Conservation (phyloP, 108 stramenopile genomes). For the Fistulifera solaris region DNA sequence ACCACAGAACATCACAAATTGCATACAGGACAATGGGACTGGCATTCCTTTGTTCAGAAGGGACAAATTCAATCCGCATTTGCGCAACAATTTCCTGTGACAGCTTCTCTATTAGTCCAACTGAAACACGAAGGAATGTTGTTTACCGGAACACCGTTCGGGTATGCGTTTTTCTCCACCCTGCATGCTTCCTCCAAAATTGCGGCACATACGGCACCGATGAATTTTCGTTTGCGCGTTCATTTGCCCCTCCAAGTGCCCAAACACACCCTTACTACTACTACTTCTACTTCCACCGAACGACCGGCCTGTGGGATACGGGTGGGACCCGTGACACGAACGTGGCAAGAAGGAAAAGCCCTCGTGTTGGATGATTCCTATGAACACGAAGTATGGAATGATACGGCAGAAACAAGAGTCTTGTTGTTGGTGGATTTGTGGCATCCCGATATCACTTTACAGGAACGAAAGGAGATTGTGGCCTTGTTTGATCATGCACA, state of each 20-base stretch:
- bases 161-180: constrained; percentile 84
- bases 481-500: constrained; percentile 65
- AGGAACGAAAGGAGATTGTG: constrained; percentile 56
- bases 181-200: constrained; percentile 58
- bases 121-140: constrained; percentile 20
- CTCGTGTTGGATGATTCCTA: constrained; percentile 93
- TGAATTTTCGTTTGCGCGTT: constrained; percentile 89
- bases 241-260: constrained; percentile 94
- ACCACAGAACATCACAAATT: constrained; percentile 30
- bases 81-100: constrained; percentile 60
- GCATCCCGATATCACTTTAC: constrained; percentile 75
- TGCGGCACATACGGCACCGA: constrained; percentile 81
- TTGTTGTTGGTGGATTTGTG: constrained; percentile 78
- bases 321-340: constrained; percentile 64
- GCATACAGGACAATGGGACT: constrained; percentile 75
- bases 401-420: constrained; percentile 60
- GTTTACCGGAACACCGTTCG: constrained; percentile 64
- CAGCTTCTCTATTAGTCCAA: constrained; percentile 46
- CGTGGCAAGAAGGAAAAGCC: constrained; percentile 78
- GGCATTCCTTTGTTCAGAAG: constrained; percentile 82
- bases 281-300: constrained; percentile 2
- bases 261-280: constrained; percentile 7
- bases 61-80: constrained; percentile 52
- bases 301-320: constrained; percentile 71
- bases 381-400: constrained; percentile 97